Evolutionary conservation across 2,329 filamentous ascomycete species (phyloP).

Genomic region (Colletotrichum spaethianum): DNA sequence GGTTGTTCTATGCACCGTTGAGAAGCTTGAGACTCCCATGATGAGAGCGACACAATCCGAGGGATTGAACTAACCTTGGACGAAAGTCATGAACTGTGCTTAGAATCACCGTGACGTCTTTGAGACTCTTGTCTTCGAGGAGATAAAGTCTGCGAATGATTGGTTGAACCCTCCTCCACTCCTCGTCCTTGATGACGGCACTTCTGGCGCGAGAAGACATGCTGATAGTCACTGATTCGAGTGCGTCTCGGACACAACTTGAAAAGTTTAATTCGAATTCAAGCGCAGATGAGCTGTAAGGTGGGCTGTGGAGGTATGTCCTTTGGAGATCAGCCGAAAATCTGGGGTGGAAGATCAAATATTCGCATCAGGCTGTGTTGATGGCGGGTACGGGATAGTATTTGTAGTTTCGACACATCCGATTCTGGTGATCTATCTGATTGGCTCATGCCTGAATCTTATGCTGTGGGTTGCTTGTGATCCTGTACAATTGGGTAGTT

Average conservation of each 20-base stretch:
- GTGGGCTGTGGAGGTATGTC: neutral
- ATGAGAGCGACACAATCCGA: too few species aligned
- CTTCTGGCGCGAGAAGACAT: neutral
- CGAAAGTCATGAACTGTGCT: neutral
- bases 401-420: neutral
- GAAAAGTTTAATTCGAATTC: neutral
- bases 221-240: neutral
- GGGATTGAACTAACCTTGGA: neutral
- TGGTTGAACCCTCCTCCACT: neutral
- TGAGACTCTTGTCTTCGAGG: neutral
- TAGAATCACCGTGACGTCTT: neutral
- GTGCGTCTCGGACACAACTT: too few species aligned
- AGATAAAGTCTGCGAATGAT: neutral
- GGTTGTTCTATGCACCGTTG: neutral
- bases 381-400: neutral
- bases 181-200: neutral
- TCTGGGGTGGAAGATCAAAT: neutral
- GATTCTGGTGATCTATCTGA: neutral
- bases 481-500: too few species aligned
- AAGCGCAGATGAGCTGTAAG: fast-evolving
- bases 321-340: neutral
- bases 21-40: neutral
- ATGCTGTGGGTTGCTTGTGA: neutral
- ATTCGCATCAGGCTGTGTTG: neutral
- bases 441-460: constrained; percentile 1